Percentiles rank a stretch among this genome's conserved stretches.
These are phyloP conservation scores for Tulasnella sp. DNA, from an alignment of 768 basidiomycete genomes.

Conservation along the genomic window DNA sequence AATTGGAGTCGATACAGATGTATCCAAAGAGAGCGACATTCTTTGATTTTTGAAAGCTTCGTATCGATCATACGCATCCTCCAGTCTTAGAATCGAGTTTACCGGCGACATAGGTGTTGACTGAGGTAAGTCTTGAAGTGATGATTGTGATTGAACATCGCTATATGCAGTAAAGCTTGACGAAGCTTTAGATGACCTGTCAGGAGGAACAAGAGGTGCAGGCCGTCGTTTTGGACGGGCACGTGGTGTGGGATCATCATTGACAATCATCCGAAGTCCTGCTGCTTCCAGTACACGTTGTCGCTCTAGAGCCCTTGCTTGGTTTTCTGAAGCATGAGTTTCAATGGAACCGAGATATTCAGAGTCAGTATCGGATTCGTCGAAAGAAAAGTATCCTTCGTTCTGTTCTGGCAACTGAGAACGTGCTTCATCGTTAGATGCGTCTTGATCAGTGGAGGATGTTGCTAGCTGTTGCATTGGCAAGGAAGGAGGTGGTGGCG, in stretches of 20 bases:
- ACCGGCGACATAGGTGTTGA: conserved; percentile 24
- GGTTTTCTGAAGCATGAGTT: conserved; percentile 27
- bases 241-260: conserved; percentile 38
- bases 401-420: too few relatives aligned
- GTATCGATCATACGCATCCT: conserved; percentile 85
- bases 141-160: conserved; percentile 16
- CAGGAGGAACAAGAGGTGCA: conserved; percentile 41
- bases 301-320: conserved; percentile 50
- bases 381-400: conserved; percentile 35
- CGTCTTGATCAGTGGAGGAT: too few relatives aligned
- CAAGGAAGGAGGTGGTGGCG: too few relatives aligned
- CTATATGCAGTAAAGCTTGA: conserved; percentile 20
- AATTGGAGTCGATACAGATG: too few relatives aligned
- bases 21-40: too few relatives aligned
- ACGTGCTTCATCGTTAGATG: too few relatives aligned
- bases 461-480: too few relatives aligned
- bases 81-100: conserved; percentile 36
- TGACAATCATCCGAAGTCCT: conserved; percentile 66
- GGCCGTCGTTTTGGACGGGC: conserved; percentile 25
- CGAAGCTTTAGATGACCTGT: conserved; percentile 21
- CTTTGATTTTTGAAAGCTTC: too few relatives aligned
- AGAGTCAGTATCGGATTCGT: conserved; percentile 31
- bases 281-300: conserved; percentile 78
- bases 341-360: conserved; percentile 21
- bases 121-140: conserved; percentile 42